These are phyloP conservation scores for Aspergillus carlsbadensis DNA, from an alignment of 495 filamentous ascomycete species.

Conservation along the genomic window DNA sequence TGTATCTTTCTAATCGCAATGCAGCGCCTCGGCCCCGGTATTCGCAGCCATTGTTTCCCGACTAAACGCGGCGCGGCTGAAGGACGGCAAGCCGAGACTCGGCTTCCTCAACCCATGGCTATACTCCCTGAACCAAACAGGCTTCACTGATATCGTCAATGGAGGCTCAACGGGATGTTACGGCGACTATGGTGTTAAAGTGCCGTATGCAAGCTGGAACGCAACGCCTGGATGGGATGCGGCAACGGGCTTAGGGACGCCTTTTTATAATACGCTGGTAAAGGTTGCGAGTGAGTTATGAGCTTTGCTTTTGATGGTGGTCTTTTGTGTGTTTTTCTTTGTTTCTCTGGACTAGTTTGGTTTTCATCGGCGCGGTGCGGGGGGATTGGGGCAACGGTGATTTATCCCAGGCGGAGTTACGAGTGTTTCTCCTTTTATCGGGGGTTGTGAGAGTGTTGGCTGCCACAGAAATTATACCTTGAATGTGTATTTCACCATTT, in stretches of 20 bases:
- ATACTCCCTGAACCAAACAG: conserved; percentile 46
- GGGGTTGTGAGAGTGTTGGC: too few relatives aligned
- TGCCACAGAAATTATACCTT: too few relatives aligned
- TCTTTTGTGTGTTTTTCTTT: too few relatives aligned
- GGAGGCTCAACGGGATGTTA: conserved; percentile 56
- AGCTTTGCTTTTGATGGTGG: background rate
- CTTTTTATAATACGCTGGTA: conserved; percentile 27
- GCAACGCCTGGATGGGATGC: conserved; percentile 53
- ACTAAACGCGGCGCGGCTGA: conserved; percentile 57
- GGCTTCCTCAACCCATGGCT: conserved; percentile 69
- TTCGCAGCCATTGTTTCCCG: conserved; percentile 56
- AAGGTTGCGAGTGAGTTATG: conserved; percentile 17
- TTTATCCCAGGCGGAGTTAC: too few relatives aligned
- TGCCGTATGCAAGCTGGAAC: conserved; percentile 61
- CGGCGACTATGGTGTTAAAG: conserved; percentile 28
- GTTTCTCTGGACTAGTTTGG: too few relatives aligned
- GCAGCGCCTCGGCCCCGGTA: conserved; percentile 50
- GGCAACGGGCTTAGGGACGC: conserved; percentile 36
- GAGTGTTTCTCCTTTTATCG: too few relatives aligned
- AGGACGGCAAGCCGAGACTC: conserved; percentile 43
- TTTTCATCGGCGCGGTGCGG: too few relatives aligned
- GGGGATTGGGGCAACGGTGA: too few relatives aligned
- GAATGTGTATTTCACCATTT: too few relatives aligned
- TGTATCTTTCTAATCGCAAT: background rate
- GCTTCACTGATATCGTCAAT: conserved; percentile 56